Evolutionary conservation across 768 basidiomycete genomes (phyloP).

Genomic region (Amanita exitialis): DNA sequence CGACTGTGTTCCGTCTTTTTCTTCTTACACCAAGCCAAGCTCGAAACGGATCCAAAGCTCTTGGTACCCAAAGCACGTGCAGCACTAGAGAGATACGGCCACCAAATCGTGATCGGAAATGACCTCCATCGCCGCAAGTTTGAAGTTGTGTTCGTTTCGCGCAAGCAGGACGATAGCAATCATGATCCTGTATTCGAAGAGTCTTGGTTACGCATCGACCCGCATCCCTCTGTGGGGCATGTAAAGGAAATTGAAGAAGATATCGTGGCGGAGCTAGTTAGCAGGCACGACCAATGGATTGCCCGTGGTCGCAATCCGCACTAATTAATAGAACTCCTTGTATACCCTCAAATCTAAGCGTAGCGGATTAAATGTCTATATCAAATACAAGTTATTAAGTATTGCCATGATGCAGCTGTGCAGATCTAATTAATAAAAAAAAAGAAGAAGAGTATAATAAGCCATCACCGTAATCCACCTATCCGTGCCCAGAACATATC

Average conservation of each 20-base stretch:
- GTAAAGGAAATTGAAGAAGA: slow-evolving; percentile 89
- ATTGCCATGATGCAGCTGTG: not conserved
- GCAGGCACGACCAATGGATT: slow-evolving; percentile 69
- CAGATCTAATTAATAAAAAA: not conserved
- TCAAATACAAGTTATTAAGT: too few relatives aligned
- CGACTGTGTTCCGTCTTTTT: not conserved
- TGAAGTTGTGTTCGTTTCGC: slow-evolving; percentile 88
- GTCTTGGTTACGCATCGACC: slow-evolving; percentile 56
- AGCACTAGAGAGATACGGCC: slow-evolving; percentile 89
- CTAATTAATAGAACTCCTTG: not conserved
- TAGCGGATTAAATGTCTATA: not conserved
- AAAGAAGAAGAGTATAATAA: not conserved
- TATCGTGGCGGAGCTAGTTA: slow-evolving; percentile 69
- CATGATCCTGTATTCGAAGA: slow-evolving; percentile 30
- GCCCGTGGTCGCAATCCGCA: slow-evolving; percentile 9
- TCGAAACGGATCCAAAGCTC: slow-evolving; percentile 81
- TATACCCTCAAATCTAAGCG: not conserved
- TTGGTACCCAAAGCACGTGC: slow-evolving; percentile 85
- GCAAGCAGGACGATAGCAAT: slow-evolving; percentile 16
- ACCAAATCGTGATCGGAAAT: slow-evolving; percentile 96
- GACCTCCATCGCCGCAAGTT: slow-evolving; percentile 86
- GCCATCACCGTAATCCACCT: slow-evolving; percentile 27
- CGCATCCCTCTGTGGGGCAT: slow-evolving; percentile 20
- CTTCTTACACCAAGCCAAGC: slow-evolving; percentile 30
- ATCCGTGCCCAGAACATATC: slow-evolving; percentile 84